Evolutionary conservation across 306 rosid species (phyloP).

Genomic region (Dryas alaskensis): DNA sequence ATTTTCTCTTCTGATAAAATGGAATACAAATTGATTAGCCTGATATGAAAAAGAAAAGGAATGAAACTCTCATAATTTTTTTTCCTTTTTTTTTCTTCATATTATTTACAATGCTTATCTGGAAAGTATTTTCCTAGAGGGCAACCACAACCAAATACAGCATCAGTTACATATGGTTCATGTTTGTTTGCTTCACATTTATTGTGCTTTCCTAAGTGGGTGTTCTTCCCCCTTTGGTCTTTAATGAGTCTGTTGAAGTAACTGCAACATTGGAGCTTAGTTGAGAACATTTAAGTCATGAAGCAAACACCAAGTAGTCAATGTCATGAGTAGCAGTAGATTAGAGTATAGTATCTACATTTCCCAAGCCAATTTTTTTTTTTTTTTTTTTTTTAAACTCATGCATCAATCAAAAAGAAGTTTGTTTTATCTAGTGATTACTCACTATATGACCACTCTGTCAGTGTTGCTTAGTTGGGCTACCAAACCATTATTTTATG

Average conservation of each 20-base stretch:
- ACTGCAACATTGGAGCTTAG: conserved; percentile 26
- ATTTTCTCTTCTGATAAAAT: neutral
- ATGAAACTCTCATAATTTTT: no score
- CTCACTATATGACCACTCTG: conserved; percentile 48
- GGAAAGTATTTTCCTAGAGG: conserved; percentile 2
- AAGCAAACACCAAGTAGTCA: conserved; percentile 19
- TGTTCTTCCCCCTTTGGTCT: conserved; percentile 23
- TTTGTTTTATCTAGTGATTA: conserved; percentile 47
- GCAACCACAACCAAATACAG: conserved; percentile 21
- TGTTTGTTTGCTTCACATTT: conserved; percentile 26
- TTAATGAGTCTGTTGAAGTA: conserved; percentile 35
- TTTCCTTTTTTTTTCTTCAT: no score
- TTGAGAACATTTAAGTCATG: conserved; percentile 32
- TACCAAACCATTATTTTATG: conserved; percentile 33
- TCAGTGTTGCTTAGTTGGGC: conserved; percentile 37
- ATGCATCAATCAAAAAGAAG: conserved; percentile 29
- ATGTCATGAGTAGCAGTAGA: neutral
- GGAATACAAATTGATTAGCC: neutral
- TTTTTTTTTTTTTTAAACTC: conserved; percentile 25
- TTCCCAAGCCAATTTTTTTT: conserved; percentile 26
- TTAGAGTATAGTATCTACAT: conserved; percentile 24
- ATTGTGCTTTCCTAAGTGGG: conserved; percentile 28
- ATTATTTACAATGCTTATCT: neutral
- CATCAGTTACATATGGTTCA: conserved; percentile 19
- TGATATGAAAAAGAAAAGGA: no score